phyloP scores from a whole-genome alignment of 495 filamentous ascomycete genomes.

The Penicillium atrosanguineum region DNA sequence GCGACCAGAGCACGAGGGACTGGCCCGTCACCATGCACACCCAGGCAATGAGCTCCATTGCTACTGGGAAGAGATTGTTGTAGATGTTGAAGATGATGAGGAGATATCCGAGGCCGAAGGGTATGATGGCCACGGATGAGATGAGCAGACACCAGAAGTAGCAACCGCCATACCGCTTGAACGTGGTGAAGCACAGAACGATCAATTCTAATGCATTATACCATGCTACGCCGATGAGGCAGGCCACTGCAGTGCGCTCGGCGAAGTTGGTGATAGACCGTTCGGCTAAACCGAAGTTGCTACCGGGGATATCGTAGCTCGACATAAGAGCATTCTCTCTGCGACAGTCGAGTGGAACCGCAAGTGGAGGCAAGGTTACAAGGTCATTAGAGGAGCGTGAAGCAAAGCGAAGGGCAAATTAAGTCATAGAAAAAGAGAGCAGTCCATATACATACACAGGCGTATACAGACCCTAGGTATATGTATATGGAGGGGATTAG shows the following conservation, averaged over 20 bases:
- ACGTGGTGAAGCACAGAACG: slow-evolving; percentile 47
- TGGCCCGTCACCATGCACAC: slow-evolving; percentile 59
- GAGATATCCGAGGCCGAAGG: slow-evolving; percentile 52
- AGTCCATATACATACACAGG: slow-evolving; percentile 4
- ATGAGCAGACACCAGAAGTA: slow-evolving; percentile 57
- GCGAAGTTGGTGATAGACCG: slow-evolving; percentile 13
- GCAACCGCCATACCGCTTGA: slow-evolving; percentile 46
- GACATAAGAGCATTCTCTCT: slow-evolving; percentile 28
- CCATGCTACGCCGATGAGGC: slow-evolving; percentile 45
- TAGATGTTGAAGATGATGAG: slow-evolving; percentile 48
- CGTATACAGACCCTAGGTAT: slow-evolving; percentile 1
- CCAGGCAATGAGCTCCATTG: slow-evolving; percentile 52
- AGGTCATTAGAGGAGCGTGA: background rate
- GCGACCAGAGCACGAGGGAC: slow-evolving; percentile 62
- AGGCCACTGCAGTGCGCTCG: slow-evolving; percentile 22
- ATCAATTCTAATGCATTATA: slow-evolving; percentile 50
- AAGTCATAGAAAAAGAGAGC: background rate
- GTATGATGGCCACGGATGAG: slow-evolving; percentile 48
- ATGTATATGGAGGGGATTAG: slow-evolving; percentile 3
- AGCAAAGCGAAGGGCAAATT: slow-evolving; percentile 1
- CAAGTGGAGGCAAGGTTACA: slow-evolving; percentile 1
- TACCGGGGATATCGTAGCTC: slow-evolving; percentile 12
- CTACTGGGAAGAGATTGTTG: slow-evolving; percentile 29
- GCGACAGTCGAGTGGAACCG: background rate
- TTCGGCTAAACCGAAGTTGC: slow-evolving; percentile 24